These are phyloP conservation scores for Actinomortierella wolfii DNA, from an alignment of 371 early-diverging fungal species.

Conservation along the genomic window DNA sequence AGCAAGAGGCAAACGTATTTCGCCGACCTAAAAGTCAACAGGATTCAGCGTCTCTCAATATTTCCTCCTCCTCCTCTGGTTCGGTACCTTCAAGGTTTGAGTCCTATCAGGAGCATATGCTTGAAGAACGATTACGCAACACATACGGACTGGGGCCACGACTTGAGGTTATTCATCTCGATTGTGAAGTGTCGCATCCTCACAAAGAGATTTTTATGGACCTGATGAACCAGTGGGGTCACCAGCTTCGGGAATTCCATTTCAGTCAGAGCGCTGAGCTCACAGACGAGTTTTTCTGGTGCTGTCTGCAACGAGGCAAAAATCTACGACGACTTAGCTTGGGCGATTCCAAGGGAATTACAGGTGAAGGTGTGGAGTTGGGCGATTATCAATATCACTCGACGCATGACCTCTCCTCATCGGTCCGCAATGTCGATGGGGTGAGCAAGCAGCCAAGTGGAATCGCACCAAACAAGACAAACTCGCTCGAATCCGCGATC, in stretches of 20 bases:
- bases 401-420: not conserved
- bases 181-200: constrained; percentile 24
- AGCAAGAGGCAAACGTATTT: too few species aligned
- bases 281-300: constrained; percentile 28
- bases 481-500: too few species aligned
- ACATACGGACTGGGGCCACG: constrained; percentile 12
- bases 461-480: not conserved
- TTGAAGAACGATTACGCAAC: too few species aligned
- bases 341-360: constrained; percentile 26
- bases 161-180: constrained; percentile 17
- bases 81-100: too few species aligned
- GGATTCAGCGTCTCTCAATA: too few species aligned
- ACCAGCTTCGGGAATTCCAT: constrained; percentile 21
- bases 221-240: constrained; percentile 19
- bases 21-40: too few species aligned
- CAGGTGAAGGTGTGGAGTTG: constrained; percentile 20
- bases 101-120: too few species aligned
- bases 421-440: not conserved
- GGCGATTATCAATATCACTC: not conserved
- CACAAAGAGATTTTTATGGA: constrained; percentile 27
- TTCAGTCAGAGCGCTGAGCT: constrained; percentile 19
- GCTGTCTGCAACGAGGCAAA: constrained; percentile 20
- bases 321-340: constrained; percentile 22
- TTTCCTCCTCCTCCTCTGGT: too few species aligned
- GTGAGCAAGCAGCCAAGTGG: not conserved